Conservation (phyloP, 176 grass and related monocot genomes). For the Phyllostachys edulis region DNA sequence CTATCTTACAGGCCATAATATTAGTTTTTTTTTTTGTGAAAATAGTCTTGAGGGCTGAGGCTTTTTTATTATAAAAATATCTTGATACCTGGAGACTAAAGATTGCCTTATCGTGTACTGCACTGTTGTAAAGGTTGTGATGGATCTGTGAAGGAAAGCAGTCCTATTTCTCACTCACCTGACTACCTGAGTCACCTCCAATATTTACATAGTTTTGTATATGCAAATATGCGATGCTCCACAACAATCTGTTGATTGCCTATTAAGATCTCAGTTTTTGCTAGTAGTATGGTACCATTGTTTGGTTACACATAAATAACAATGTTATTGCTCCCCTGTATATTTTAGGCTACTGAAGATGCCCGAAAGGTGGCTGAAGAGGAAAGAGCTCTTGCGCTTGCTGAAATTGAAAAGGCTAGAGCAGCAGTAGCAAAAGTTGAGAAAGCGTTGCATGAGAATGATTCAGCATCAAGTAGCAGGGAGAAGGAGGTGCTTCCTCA, state of each 20-base stretch:
- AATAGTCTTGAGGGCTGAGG: neutral
- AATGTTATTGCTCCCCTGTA: slow-evolving; percentile 9
- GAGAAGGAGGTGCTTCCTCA: slow-evolving; percentile 64
- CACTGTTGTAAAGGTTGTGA: neutral
- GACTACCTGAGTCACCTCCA: neutral
- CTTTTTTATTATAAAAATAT: neutral
- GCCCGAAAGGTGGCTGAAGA: slow-evolving; percentile 87
- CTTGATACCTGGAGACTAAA: neutral
- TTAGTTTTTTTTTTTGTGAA: neutral
- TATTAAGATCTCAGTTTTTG: neutral
- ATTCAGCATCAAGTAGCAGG: slow-evolving; percentile 54
- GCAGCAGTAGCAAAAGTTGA: slow-evolving; percentile 74
- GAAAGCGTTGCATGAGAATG: slow-evolving; percentile 62
- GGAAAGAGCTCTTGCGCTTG: slow-evolving; percentile 78
- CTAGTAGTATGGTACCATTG: neutral
- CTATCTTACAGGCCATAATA: neutral
- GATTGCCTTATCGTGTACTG: neutral
- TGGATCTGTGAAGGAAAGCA: neutral
- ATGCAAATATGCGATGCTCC: neutral
- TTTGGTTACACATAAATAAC: neutral
- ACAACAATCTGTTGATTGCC: neutral
- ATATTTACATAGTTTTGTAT: neutral
- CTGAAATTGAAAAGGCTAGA: slow-evolving; percentile 92
- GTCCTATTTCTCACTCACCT: neutral
- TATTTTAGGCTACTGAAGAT: slow-evolving; percentile 87